These are phyloP conservation scores for Cyberlindnera saturnus DNA, from an alignment of 805 yeast species.

Conservation along the genomic window DNA sequence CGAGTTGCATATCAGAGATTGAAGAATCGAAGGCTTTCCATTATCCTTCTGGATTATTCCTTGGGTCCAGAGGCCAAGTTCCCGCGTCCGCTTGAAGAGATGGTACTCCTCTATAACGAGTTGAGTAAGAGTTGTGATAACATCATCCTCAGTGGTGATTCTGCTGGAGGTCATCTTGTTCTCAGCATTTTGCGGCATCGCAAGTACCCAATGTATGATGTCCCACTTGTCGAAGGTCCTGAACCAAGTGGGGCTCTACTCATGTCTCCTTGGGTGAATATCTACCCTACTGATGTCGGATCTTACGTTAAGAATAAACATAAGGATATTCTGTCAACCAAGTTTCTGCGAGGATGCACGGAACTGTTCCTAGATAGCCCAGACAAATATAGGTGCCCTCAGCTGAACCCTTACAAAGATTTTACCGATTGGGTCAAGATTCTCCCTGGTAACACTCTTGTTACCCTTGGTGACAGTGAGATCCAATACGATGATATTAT, in stretches of 20 bases:
- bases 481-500: slow-evolving; percentile 10
- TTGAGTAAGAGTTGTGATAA: slow-evolving; percentile 12
- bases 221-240: background rate
- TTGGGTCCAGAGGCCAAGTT: slow-evolving; percentile 18
- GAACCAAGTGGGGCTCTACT: slow-evolving; percentile 5
- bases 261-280: slow-evolving; percentile 15
- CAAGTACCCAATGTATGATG: slow-evolving; percentile 3
- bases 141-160: slow-evolving; percentile 25
- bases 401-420: slow-evolving; percentile 6
- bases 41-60: slow-evolving; percentile 25
- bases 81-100: slow-evolving; percentile 25
- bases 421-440: slow-evolving; percentile 5
- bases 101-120: slow-evolving; percentile 13
- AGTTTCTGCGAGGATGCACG: slow-evolving; percentile 3
- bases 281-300: slow-evolving; percentile 7
- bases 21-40: slow-evolving; percentile 13
- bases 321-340: slow-evolving; percentile 5
- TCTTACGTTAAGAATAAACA: slow-evolving; percentile 1
- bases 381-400: background rate
- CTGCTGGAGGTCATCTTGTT: slow-evolving; percentile 27
- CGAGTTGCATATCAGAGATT: slow-evolving; percentile 1
- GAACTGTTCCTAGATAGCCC: slow-evolving; percentile 1
- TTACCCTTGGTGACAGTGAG: slow-evolving; percentile 10
- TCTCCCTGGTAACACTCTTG: slow-evolving; percentile 4
- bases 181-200: slow-evolving; percentile 15